Evolutionary conservation across 2,329 filamentous ascomycete species (phyloP), one percentile per base, ranked within the genome.

Genomic region (Lasiodiplodia sp.): DNA sequence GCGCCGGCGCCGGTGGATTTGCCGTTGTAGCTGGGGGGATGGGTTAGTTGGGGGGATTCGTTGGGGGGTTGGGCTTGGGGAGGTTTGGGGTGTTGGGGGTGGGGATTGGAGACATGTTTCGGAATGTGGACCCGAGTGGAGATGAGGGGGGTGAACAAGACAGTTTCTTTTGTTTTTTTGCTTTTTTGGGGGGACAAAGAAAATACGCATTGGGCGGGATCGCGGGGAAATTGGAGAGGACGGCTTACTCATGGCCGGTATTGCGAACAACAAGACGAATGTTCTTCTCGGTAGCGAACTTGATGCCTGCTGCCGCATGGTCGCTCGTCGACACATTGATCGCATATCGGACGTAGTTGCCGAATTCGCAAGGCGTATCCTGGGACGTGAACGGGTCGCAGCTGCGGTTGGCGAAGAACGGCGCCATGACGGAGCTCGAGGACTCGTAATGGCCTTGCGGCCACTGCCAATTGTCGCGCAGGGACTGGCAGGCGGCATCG

Each of bases 221-320:
- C 28, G 28, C 5, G 28, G 28, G 5, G 28, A 28, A 28, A 6
- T 28, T 28, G 28, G 47, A 51, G 51, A 31, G 18, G 53, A 12
- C n/a, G 18, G 5, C 76, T 63, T 79, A 80, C 58, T 79, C 77
- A 65, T 79, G 78, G 3, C 78, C 78, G 1, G 77, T 79, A 31
- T 80, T 80, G 67, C 79, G 77, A 69, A 80, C 76, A 5, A 76
- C 78, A 0, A 79, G 63, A 2, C 77, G 75, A 25, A 80, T 74
- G 5, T 73, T 74, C 60, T 79, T 76, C 23, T 75, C 62, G 23
- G 72, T 73, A 44, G 75, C 73, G 28, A 79, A 79, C 11, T 63
- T 37, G 18, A 78, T 69, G 21, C 72, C 70, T 23, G 70, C 68
- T 11, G 66, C 40, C 1, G 73, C 62, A 47, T 76, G 72, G 10